Conservation (phyloP, 352 stramenopile genomes). For the Phytophthora pini region DNA sequence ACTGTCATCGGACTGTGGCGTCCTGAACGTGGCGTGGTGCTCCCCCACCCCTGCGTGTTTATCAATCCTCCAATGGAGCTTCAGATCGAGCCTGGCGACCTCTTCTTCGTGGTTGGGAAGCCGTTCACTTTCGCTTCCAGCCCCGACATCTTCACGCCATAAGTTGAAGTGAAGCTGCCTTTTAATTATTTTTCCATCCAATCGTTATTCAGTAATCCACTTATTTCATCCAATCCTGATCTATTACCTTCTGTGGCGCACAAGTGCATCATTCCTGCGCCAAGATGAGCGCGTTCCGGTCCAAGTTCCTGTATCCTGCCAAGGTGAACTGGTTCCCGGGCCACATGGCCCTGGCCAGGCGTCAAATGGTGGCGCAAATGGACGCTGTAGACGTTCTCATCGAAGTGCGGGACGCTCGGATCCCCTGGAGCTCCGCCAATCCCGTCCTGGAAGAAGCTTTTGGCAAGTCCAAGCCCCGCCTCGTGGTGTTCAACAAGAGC, state of each 20-base stretch:
- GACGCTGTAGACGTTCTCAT: slow-evolving; percentile 85
- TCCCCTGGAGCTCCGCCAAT: slow-evolving; percentile 87
- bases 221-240: slow-evolving; percentile 17
- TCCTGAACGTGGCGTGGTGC: slow-evolving; percentile 50
- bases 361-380: slow-evolving; percentile 85
- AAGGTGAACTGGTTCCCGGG: slow-evolving; percentile 92
- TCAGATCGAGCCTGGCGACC: slow-evolving; percentile 60
- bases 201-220: background rate
- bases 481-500: slow-evolving; percentile 91
- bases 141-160: slow-evolving; percentile 38
- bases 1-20: slow-evolving; percentile 73
- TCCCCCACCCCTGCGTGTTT: slow-evolving; percentile 77
- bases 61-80: slow-evolving; percentile 62
- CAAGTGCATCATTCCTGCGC: slow-evolving; percentile 5
- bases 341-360: slow-evolving; percentile 83
- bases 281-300: slow-evolving; percentile 72
- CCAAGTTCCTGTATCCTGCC: slow-evolving; percentile 76
- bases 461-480: slow-evolving; percentile 75
- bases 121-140: slow-evolving; percentile 55
- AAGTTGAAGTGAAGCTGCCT: slow-evolving; percentile 29
- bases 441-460: slow-evolving; percentile 81
- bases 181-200: slow-evolving; percentile 12
- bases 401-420: slow-evolving; percentile 84
- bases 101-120: slow-evolving; percentile 77
- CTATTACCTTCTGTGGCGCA: slow-evolving; percentile 17